A percentile compares a stretch with the other conserved stretches of the same genome.
Conservation (phyloP, 805 yeast genomes). For the Pichia phayaonensis region DNA sequence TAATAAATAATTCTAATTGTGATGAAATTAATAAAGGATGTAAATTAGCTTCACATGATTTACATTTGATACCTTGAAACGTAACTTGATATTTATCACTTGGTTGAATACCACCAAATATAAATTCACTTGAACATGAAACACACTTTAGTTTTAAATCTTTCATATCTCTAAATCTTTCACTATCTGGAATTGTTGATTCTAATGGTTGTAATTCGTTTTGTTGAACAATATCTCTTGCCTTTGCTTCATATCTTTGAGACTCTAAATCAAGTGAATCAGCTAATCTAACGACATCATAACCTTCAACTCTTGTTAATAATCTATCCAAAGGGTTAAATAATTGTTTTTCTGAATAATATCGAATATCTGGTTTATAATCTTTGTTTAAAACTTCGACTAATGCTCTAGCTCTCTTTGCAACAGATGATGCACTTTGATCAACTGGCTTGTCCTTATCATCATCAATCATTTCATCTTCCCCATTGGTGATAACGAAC, state of each 20-base stretch:
- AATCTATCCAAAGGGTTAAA: conserved; percentile 87
- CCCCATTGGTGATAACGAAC: conserved; percentile 54
- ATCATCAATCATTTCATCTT: conserved; percentile 2
- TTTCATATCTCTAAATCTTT: conserved; percentile 65
- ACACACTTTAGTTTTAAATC: conserved; percentile 51
- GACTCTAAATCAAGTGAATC: conserved; percentile 71
- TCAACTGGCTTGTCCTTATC: conserved; percentile 11
- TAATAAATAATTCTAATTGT: conserved; percentile 68
- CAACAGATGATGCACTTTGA: conserved; percentile 36
- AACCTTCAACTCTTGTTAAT: conserved; percentile 77
- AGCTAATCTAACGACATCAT: conserved; percentile 74
- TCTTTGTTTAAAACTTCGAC: conserved; percentile 57
- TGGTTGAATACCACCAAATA: conserved; percentile 67
- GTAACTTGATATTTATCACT: conserved; percentile 55
- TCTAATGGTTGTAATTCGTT: conserved; percentile 63
- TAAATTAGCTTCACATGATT: conserved; percentile 47
- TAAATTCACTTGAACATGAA: conserved; percentile 49
- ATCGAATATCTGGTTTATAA: conserved; percentile 65
- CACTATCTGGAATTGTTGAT: conserved; percentile 70
- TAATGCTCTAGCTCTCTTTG: conserved; percentile 79
- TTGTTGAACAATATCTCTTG: conserved; percentile 31
- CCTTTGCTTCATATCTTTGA: conserved; percentile 44
- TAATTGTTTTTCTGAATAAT: conserved; percentile 81
- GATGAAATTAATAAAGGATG: conserved; percentile 49
- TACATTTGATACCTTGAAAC: conserved; percentile 65